These are phyloP conservation scores for Penicillium coprophilum DNA, from an alignment of 495 filamentous ascomycete genomes.

Conservation along the genomic window DNA sequence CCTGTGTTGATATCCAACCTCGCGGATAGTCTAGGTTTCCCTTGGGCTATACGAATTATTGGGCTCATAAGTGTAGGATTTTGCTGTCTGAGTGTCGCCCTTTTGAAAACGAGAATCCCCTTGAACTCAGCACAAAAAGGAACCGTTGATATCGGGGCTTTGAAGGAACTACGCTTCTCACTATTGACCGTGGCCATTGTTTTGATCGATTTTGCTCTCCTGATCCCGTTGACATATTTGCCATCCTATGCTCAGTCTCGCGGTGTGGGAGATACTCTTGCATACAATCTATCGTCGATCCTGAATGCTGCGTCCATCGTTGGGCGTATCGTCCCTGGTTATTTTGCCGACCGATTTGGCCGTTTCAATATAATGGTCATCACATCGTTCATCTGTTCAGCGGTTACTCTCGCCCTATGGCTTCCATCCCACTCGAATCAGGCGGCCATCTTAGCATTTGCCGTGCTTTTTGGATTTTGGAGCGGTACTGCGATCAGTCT, in stretches of 20 bases:
- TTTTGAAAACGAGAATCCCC: no score
- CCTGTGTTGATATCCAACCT: constrained; percentile 38
- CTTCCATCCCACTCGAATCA: constrained; percentile 25
- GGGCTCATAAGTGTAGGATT: constrained; percentile 22
- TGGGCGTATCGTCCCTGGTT: constrained; percentile 35
- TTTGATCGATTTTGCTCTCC: no score
- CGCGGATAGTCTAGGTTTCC: constrained; percentile 29
- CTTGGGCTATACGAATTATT: constrained; percentile 33
- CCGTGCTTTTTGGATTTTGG: constrained; percentile 32
- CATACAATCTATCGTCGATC: constrained; percentile 31
- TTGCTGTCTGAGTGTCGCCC: no score
- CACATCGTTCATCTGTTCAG: constrained; percentile 17
- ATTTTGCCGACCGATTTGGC: constrained; percentile 30
- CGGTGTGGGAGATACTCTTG: constrained; percentile 29
- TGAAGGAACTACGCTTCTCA: no score
- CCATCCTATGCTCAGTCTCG: constrained; percentile 24
- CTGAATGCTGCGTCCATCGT: constrained; percentile 42
- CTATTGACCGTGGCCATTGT: no score
- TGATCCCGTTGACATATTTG: constrained; percentile 29
- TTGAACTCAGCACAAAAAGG: background rate
- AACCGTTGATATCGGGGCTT: no score
- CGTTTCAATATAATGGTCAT: constrained; percentile 36
- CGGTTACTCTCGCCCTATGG: constrained; percentile 29
- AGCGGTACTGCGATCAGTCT: constrained; percentile 29
- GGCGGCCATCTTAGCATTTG: constrained; percentile 22